Percentiles rank a stretch among this genome's conserved stretches.
These are phyloP conservation scores for Plasmopara halstedii DNA, from an alignment of 352 stramenopile species.

Conservation along the genomic window DNA sequence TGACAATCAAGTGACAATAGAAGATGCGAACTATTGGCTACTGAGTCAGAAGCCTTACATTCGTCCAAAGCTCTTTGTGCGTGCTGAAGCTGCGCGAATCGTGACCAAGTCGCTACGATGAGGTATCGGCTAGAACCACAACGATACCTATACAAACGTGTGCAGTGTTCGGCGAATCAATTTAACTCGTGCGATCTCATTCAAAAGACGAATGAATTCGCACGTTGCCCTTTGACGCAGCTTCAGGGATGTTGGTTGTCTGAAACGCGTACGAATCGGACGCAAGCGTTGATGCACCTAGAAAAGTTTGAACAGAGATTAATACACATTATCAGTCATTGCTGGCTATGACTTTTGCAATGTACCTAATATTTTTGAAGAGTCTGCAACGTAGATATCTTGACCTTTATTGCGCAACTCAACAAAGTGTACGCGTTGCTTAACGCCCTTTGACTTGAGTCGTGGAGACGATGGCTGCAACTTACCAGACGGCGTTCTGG, in stretches of 20 bases:
- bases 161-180: too few species aligned
- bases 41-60: slow-evolving; percentile 79
- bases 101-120: slow-evolving; percentile 73
- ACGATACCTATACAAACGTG: too few species aligned
- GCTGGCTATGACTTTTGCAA: too few species aligned
- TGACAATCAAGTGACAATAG: slow-evolving; percentile 75
- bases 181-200: background rate
- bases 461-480: slow-evolving; percentile 38
- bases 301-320: slow-evolving; percentile 1
- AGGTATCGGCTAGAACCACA: background rate
- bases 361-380: slow-evolving; percentile 46
- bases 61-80: slow-evolving; percentile 76
- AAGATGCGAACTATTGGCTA: slow-evolving; percentile 80
- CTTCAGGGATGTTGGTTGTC: slow-evolving; percentile 31
- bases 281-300: slow-evolving; percentile 34
- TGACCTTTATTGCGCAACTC: slow-evolving; percentile 50
- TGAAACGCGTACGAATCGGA: slow-evolving; percentile 77
- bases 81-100: slow-evolving; percentile 69
- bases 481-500: slow-evolving; percentile 37
- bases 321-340: background rate
- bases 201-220: slow-evolving; percentile 70
- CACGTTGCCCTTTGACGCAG: slow-evolving; percentile 33
- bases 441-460: slow-evolving; percentile 80
- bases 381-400: slow-evolving; percentile 74
- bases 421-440: slow-evolving; percentile 79